These are phyloP conservation scores for Cordyceps pruinosa DNA, from an alignment of 2,329 filamentous ascomycete species.

Conservation along the genomic window DNA sequence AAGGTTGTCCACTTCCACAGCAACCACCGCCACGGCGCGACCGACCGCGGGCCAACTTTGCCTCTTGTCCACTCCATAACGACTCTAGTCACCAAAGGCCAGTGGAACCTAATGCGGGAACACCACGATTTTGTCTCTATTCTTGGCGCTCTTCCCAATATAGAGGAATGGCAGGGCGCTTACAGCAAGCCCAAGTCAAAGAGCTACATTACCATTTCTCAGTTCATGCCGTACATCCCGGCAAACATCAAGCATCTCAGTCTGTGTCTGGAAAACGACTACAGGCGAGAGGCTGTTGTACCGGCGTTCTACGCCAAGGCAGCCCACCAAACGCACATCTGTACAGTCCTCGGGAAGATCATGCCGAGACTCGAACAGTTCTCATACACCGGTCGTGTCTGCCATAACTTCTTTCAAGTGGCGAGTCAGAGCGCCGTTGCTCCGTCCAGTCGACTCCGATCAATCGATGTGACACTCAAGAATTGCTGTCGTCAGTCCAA, in stretches of 20 bases:
- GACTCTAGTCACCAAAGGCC: constrained; percentile 65
- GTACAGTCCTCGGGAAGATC: constrained; percentile 53
- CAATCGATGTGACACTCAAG: constrained; percentile 65
- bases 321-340: constrained; percentile 55
- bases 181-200: constrained; percentile 69
- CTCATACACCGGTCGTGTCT: constrained; percentile 66
- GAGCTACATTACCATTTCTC: constrained; percentile 63
- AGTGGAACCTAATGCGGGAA: constrained; percentile 68
- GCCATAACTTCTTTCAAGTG: constrained; percentile 59
- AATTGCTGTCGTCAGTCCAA: constrained; percentile 58
- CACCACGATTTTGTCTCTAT: constrained; percentile 57
- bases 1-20: constrained; percentile 42
- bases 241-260: constrained; percentile 54
- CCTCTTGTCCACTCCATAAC: constrained; percentile 49
- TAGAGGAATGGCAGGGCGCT: constrained; percentile 56
- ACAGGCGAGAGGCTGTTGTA: constrained; percentile 55
- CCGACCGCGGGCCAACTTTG: constrained; percentile 24
- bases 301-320: constrained; percentile 57
- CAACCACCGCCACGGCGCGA: constrained; percentile 11
- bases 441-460: constrained; percentile 48
- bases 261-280: constrained; percentile 65
- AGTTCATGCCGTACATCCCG: constrained; percentile 53
- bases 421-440: constrained; percentile 44
- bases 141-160: constrained; percentile 54
- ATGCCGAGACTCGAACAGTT: constrained; percentile 59